Percentiles rank a stretch among this genome's conserved stretches.
Conservation (phyloP, 768 basidiomycete species). For the Boletus coccyginus region DNA sequence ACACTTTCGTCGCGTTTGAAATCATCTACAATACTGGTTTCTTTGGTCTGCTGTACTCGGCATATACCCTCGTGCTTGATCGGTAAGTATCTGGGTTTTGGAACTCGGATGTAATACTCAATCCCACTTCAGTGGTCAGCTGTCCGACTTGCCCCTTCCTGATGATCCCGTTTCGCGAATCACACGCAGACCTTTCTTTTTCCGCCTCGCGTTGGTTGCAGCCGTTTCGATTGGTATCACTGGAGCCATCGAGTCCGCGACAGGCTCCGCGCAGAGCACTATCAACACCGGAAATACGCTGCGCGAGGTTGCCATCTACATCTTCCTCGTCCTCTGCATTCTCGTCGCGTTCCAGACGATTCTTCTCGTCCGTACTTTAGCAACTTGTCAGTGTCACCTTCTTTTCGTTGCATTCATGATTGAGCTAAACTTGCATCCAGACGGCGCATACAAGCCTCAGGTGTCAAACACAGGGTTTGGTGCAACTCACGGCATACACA, state of each 20-base stretch:
- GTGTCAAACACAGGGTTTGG: slow-evolving; percentile 12
- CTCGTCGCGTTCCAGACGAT: slow-evolving; percentile 28
- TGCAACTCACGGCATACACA: slow-evolving; percentile 22
- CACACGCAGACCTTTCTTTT: slow-evolving; percentile 19
- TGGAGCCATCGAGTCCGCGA: slow-evolving; percentile 20
- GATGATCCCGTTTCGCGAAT: slow-evolving; percentile 20
- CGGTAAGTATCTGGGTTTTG: slow-evolving; percentile 18
- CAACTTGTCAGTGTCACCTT: slow-evolving; percentile 12
- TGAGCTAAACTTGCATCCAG: slow-evolving; percentile 11
- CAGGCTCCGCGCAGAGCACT: slow-evolving; percentile 5
- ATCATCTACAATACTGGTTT: slow-evolving; percentile 36
- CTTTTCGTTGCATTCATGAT: background rate
- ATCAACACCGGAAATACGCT: slow-evolving; percentile 17
- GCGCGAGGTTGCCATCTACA: slow-evolving; percentile 23
- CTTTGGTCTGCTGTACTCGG: slow-evolving; percentile 34
- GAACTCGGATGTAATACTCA: background rate
- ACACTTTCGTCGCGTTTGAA: slow-evolving; percentile 27
- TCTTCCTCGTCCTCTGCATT: slow-evolving; percentile 29
- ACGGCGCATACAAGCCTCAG: slow-evolving; percentile 18
- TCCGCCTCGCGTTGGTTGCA: slow-evolving; percentile 24
- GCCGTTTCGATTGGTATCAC: slow-evolving; percentile 27
- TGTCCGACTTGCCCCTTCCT: slow-evolving; percentile 26
- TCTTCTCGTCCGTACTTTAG: slow-evolving; percentile 15
- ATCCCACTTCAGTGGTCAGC: slow-evolving; percentile 8
- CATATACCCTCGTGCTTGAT: slow-evolving; percentile 34